A percentile compares a stretch with the other conserved stretches of the same genome.
phyloP scores from a whole-genome alignment of 2,329 filamentous ascomycete species.

The Lachnellula subtilissima region DNA sequence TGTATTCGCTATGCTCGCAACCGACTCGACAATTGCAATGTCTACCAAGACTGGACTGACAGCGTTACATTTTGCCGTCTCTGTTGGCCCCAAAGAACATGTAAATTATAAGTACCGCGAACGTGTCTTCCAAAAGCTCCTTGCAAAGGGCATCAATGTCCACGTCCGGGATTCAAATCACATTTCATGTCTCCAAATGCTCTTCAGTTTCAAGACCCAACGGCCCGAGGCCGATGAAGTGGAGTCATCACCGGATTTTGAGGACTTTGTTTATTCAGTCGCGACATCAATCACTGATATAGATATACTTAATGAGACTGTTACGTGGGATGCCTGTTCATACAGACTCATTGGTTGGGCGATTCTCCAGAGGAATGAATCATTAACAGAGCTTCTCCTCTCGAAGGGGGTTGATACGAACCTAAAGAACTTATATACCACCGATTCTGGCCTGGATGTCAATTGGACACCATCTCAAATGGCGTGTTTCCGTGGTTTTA shows the following conservation, averaged over 20 bases:
- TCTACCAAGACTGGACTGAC: not conserved
- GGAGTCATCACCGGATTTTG: not conserved
- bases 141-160: not conserved
- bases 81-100: not conserved
- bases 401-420: not conserved
- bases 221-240: not conserved
- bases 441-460: not conserved
- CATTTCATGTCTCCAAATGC: not conserved
- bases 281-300: not conserved
- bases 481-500: not conserved
- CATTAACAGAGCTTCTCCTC: not conserved
- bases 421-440: not conserved
- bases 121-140: not conserved
- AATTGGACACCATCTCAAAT: not conserved
- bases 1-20: not conserved
- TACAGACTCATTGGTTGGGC: not conserved
- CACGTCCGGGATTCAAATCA: not conserved
- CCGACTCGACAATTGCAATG: not conserved
- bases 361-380: not conserved
- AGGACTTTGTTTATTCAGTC: not conserved
- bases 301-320: not conserved
- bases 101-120: not conserved
- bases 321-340: not conserved
- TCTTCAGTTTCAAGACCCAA: not conserved
- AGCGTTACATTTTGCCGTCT: not conserved